These are phyloP conservation scores for Pyrrhoderma lamaoense DNA, from an alignment of 1,284 basidiomycete genomes.

Conservation along the genomic window DNA sequence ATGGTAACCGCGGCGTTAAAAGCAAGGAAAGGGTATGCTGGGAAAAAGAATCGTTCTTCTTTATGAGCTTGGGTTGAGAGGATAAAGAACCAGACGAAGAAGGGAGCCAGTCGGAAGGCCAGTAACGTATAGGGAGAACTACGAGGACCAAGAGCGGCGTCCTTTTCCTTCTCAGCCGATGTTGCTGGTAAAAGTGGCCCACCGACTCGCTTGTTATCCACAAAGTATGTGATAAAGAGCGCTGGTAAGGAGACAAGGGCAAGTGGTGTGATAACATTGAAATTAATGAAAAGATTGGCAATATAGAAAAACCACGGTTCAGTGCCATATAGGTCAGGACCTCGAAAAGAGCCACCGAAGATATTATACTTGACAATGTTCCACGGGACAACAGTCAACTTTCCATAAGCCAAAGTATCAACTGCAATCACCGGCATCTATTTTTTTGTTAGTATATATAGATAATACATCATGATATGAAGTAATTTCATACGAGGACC, in stretches of 20 bases:
- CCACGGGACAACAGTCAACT: slow-evolving; percentile 75
- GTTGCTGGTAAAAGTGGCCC: slow-evolving; percentile 10
- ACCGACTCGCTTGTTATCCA: slow-evolving; percentile 79
- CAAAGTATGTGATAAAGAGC: slow-evolving; percentile 64
- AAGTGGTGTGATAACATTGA: slow-evolving; percentile 81
- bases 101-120: slow-evolving; percentile 67
- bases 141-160: slow-evolving; percentile 6
- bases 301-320: slow-evolving; percentile 82
- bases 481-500: slow-evolving; percentile 56
- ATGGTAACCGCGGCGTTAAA: slow-evolving; percentile 89
- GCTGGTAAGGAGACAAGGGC: slow-evolving; percentile 78
- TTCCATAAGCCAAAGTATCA: slow-evolving; percentile 87
- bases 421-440: slow-evolving; percentile 76
- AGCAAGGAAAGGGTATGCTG: slow-evolving; percentile 85
- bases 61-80: slow-evolving; percentile 86
- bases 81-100: slow-evolving; percentile 86
- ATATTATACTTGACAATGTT: slow-evolving; percentile 95
- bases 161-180: slow-evolving; percentile 16
- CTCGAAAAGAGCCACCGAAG: slow-evolving; percentile 69
- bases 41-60: slow-evolving; percentile 98
- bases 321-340: slow-evolving; percentile 91
- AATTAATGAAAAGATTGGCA: slow-evolving; percentile 85
- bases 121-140: slow-evolving; percentile 77
- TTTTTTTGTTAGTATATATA: slow-evolving; percentile 1
- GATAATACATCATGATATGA: neutral